Conservation (phyloP, 306 rosid genomes). For the Spatholobus suberectus region DNA sequence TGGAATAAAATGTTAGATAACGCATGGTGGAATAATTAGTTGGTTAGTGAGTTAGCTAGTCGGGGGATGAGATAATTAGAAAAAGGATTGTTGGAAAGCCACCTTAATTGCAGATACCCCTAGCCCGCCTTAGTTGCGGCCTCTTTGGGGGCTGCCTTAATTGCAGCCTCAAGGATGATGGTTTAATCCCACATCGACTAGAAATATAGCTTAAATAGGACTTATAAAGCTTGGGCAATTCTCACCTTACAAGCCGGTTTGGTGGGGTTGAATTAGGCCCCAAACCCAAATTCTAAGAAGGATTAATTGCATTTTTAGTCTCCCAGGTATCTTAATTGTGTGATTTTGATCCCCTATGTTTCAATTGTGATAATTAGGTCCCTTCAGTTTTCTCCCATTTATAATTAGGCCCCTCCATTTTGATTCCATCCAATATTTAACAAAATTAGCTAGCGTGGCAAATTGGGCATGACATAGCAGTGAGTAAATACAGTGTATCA, state of each 20-base stretch:
- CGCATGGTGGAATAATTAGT: neutral
- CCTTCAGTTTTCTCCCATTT: neutral
- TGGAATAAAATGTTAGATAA: conserved; percentile 13
- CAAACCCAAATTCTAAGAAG: too few relatives aligned
- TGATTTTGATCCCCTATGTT: neutral
- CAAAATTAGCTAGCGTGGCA: neutral
- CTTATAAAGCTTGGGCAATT: too few relatives aligned
- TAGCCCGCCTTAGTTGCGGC: too few relatives aligned
- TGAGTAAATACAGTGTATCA: too few relatives aligned
- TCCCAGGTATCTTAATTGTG: neutral
- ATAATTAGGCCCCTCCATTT: neutral
- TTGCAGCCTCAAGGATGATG: too few relatives aligned
- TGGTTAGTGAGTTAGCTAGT: neutral
- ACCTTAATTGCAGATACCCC: too few relatives aligned
- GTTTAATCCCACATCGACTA: too few relatives aligned
- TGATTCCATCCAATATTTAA: neutral
- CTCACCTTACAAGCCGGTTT: too few relatives aligned
- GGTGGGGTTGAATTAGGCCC: too few relatives aligned
- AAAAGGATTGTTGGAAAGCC: too few relatives aligned
- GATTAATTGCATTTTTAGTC: neutral
- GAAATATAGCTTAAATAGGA: too few relatives aligned
- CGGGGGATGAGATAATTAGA: neutral
- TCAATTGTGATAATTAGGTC: neutral
- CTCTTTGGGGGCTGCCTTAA: too few relatives aligned
- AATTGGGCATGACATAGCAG: neutral